These are phyloP conservation scores for Pterocarpus santalinus DNA, from an alignment of 306 rosid genomes.

Conservation along the genomic window DNA sequence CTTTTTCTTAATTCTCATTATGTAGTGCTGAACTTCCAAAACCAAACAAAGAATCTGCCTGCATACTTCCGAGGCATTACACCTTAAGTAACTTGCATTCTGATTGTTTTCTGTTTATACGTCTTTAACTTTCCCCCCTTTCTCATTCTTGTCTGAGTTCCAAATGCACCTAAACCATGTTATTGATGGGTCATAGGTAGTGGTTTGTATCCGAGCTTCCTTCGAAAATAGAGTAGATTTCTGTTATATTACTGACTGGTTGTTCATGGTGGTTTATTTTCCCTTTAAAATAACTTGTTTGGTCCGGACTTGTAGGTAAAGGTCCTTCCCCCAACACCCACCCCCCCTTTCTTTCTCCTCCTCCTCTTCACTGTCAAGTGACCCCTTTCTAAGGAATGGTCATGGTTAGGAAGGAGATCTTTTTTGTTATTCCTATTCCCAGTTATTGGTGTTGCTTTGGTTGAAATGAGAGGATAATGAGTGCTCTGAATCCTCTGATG, in stretches of 20 bases:
- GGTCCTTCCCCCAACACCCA: too few species aligned
- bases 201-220: not conserved
- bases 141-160: not conserved
- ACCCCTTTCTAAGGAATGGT: not conserved
- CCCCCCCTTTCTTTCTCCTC: too few species aligned
- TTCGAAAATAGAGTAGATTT: slow-evolving; percentile 3
- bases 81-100: not conserved
- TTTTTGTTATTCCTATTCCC: not conserved
- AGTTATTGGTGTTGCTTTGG: not conserved
- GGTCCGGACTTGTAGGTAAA: too few species aligned
- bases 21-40: not conserved
- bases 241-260: too few species aligned
- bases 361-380: too few species aligned
- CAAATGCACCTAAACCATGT: not conserved
- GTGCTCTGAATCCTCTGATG: slow-evolving; percentile 9
- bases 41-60: slow-evolving; percentile 10
- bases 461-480: slow-evolving; percentile 5
- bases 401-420: not conserved
- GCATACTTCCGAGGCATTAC: not conserved
- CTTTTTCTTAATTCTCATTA: not conserved
- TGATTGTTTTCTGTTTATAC: not conserved
- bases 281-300: too few species aligned
- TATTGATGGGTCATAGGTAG: not conserved
- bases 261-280: too few species aligned
- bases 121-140: not conserved